Base-by-base conservation (phyloP, 225 moss, liverwort and hornwort genomes). In the Marchantia polymorpha region DNA sequence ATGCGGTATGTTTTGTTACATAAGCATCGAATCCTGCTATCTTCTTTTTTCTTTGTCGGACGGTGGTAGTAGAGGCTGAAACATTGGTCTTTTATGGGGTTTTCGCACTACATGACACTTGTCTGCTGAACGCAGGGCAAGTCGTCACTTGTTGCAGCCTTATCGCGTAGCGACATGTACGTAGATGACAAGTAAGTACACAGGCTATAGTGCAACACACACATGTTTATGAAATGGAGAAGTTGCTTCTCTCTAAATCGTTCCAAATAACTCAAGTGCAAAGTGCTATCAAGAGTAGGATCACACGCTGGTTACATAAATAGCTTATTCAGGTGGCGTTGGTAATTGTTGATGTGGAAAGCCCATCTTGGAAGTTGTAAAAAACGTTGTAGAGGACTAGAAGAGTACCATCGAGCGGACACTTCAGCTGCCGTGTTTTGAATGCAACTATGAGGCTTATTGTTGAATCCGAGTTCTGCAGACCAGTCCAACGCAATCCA, bases 111-210 rank as follows among this genome's bases (percentile, higher is more conserved):
- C 26, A 22, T 52, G 25, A 26, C 23, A 73, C 83, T 20, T 61
- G 20, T 82, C 49, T 64, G 47, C 14, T 49, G 59, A 76, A 29
- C 64, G 11, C 84, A 94, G 94, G 95, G 95, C 46, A 95, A 95
- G 80, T 93, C 93, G 52, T 95, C 95, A 20, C 89, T 95, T 85
- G 92, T 95, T 82, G 93, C 95, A 82, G 93, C 89, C 83, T 85
- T 95, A 74, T 93, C 95, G 68, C 88, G 91, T 77, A 92, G 90
- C 81, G 83, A 83, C 83, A 86, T 95, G 46, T 95, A 95, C 80
- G 82, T 95, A 26, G 95, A 93, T 87, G 92, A 93, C 78, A 92
- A 92, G 94, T 92, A 90, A 81, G 84, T 56, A 67, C 59, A 77
- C 13, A 31, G 46, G 39, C 48, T 74, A 13, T 61, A 23, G n/a